phyloP scores from a whole-genome alignment of 306 rosid species.

The Styphnolobium japonicum region DNA sequence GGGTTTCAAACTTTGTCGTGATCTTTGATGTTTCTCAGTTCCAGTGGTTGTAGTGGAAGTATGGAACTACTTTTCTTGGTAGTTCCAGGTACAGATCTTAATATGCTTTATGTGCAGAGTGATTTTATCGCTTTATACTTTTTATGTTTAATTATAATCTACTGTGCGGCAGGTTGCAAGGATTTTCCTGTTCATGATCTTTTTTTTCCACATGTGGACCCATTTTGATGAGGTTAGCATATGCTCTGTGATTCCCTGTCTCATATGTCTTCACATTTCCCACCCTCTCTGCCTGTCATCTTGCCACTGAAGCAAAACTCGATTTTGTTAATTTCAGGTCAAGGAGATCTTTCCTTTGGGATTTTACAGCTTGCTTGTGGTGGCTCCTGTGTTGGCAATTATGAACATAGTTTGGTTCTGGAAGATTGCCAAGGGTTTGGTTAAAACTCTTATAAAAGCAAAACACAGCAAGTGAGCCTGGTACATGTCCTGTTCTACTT shows the following conservation, averaged over 20 bases:
- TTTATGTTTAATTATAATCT: background rate
- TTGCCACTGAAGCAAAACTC: background rate
- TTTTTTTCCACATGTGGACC: constrained; percentile 51
- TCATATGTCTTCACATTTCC: background rate
- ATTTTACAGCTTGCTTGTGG: constrained; percentile 48
- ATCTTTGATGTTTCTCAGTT: background rate
- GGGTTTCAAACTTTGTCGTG: background rate
- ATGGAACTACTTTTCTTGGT: constrained; percentile 25
- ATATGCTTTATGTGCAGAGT: background rate
- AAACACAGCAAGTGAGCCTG: constrained; percentile 40
- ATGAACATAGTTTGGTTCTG: constrained; percentile 76
- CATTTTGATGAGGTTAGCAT: constrained; percentile 67
- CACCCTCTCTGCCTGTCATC: background rate
- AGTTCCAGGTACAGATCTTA: background rate
- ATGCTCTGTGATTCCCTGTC: background rate
- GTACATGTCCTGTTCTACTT: background rate
- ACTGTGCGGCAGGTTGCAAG: constrained; percentile 58
- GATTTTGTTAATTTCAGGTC: constrained; percentile 42
- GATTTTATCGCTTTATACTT: background rate
- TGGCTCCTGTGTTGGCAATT: constrained; percentile 50
- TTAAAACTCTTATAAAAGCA: constrained; percentile 57
- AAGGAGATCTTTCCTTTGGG: constrained; percentile 49
- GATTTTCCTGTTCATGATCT: constrained; percentile 54
- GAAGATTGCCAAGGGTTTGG: constrained; percentile 72
- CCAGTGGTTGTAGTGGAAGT: background rate